Conservation (phyloP, 1,284 basidiomycete genomes). For the Moniliophthora roreri region DNA sequence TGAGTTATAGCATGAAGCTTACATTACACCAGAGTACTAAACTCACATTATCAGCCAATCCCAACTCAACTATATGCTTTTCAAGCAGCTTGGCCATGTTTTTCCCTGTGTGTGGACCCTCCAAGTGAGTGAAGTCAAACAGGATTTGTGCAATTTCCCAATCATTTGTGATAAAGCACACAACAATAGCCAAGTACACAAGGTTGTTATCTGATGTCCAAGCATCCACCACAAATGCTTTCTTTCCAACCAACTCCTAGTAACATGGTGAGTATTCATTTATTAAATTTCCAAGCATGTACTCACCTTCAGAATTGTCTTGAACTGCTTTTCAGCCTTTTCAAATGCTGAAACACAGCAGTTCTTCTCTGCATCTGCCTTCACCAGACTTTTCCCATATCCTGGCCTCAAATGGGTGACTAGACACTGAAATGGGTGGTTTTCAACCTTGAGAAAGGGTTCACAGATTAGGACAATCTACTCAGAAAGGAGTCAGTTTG, state of each 20-base stretch:
- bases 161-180: neutral
- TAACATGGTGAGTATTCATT: too few species aligned
- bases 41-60: neutral
- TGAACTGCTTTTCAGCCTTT: neutral
- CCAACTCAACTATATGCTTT: neutral
- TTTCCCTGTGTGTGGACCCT: constrained; percentile 1
- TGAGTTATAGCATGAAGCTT: neutral
- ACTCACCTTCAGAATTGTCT: neutral
- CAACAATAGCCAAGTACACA: neutral
- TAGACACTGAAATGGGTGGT: neutral
- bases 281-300: neutral
- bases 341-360: neutral
- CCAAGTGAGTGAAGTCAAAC: neutral
- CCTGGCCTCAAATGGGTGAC: constrained; percentile 3
- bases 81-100: neutral
- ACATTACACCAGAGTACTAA: neutral
- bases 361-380: neutral
- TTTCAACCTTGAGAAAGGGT: too few species aligned
- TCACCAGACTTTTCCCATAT: neutral
- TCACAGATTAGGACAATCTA: too few species aligned
- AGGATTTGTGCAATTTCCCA: neutral
- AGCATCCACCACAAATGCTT: constrained; percentile 3
- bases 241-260: neutral
- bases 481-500: neutral
- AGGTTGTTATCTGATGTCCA: constrained; percentile 5